A percentile compares a stretch with the other conserved stretches of the same genome.
These are phyloP conservation scores for Biscogniauxia sp. DNA, from an alignment of 2,329 filamentous ascomycete species.

Conservation along the genomic window DNA sequence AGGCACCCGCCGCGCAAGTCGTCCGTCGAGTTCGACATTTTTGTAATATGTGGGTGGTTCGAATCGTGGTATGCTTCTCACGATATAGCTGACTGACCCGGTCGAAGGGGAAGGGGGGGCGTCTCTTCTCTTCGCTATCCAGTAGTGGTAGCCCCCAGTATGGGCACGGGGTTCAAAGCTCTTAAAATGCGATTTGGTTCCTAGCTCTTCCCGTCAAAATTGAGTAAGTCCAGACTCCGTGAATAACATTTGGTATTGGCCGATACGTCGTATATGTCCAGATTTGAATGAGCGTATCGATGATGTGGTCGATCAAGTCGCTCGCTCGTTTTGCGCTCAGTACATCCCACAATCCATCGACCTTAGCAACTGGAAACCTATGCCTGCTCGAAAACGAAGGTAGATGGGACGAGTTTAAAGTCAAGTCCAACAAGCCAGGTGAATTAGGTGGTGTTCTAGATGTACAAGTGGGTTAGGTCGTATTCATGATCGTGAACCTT, in stretches of 20 bases:
- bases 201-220: not conserved
- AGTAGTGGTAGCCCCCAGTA: not conserved
- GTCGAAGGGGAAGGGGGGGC: not conserved
- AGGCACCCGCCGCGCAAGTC: conserved; percentile 53
- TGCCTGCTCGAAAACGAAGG: conserved; percentile 5
- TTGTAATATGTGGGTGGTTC: not conserved
- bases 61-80: not conserved
- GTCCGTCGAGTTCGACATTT: conserved; percentile 18
- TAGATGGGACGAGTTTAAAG: conserved; percentile 1
- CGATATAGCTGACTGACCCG: not conserved
- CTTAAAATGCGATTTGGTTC: conserved; percentile 1
- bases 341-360: conserved; percentile 5
- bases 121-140: not conserved
- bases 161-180: not conserved
- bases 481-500: conserved; percentile 21
- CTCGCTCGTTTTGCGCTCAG: conserved; percentile 4
- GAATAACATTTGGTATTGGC: not conserved
- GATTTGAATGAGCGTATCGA: conserved; percentile 4
- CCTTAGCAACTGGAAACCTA: conserved; percentile 5
- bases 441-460: conserved; percentile 6
- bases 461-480: conserved; percentile 14
- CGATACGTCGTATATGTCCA: conserved; percentile 6
- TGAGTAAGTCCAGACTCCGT: conserved; percentile 1
- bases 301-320: conserved; percentile 1
- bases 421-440: conserved; percentile 9